phyloP scores from a whole-genome alignment of 2,329 filamentous ascomycete species.

The Metarhizium rileyi region DNA sequence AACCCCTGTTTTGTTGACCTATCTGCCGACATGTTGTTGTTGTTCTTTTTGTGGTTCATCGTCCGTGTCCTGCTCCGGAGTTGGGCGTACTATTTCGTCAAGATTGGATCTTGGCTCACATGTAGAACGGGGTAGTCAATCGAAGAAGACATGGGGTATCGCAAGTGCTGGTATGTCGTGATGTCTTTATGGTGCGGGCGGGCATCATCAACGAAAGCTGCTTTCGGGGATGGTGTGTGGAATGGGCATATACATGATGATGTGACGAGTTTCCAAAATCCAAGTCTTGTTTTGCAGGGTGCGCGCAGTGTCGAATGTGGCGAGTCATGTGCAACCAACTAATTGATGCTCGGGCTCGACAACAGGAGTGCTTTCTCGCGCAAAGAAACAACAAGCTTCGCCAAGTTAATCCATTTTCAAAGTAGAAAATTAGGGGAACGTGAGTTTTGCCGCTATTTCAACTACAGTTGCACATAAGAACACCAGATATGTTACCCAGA shows the following conservation, averaged over 20 bases:
- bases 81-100: conserved; percentile 16
- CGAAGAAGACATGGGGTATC: neutral
- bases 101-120: neutral
- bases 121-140: neutral
- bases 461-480: neutral
- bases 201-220: neutral
- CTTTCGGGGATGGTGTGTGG: neutral
- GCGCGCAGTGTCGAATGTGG: no score
- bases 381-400: neutral
- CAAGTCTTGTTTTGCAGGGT: neutral
- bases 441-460: conserved; percentile 3
- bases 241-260: neutral
- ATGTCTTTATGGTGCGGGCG: neutral
- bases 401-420: neutral
- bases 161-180: neutral
- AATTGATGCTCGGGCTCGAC: no score
- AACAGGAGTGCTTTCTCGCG: neutral
- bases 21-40: conserved; percentile 11
- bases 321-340: no score
- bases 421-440: conserved; percentile 2
- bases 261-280: neutral
- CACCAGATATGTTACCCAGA: conserved; percentile 5
- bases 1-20: neutral
- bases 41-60: conserved; percentile 12
- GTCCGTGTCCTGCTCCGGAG: conserved; percentile 19